Conservation (phyloP, 2,329 filamentous ascomycete species). For the Talaromyces sp. region DNA sequence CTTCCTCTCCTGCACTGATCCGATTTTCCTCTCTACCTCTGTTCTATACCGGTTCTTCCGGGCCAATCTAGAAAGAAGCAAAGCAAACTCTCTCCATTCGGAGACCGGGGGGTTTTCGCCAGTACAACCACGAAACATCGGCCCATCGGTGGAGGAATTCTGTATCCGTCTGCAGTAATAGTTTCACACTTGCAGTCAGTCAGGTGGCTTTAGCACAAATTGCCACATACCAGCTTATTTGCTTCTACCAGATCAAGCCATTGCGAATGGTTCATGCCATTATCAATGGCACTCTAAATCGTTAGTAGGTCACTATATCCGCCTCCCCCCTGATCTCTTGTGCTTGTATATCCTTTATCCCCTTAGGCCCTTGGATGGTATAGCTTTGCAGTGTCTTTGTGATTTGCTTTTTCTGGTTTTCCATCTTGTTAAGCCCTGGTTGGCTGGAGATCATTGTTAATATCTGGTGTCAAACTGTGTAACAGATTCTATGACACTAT, state of each 20-base stretch:
- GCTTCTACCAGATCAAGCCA: conserved; percentile 1
- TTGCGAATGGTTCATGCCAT: conserved; percentile 7
- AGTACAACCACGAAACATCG: neutral
- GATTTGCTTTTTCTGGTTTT: conserved; percentile 11
- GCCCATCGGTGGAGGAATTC: neutral
- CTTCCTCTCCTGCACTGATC: neutral
- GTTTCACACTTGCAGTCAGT: conserved; percentile 5
- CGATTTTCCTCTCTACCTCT: neutral
- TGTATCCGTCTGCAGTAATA: conserved; percentile 13
- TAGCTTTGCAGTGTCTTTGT: conserved; percentile 8
- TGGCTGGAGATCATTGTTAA: conserved; percentile 5
- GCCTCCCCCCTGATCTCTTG: neutral
- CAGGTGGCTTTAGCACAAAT: neutral
- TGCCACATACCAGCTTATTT: neutral
- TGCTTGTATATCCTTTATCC: neutral
- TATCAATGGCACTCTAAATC: conserved; percentile 10
- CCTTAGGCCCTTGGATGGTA: neutral
- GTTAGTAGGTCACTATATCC: conserved; percentile 12
- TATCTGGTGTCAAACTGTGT: conserved; percentile 3
- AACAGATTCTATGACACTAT: conserved; percentile 24
- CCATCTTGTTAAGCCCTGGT: neutral
- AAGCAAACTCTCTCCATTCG: conserved; percentile 9
- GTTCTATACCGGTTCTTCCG: neutral
- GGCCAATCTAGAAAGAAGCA: conserved; percentile 6
- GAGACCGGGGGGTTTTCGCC: neutral